phyloP scores from a whole-genome alignment of 2,329 filamentous ascomycete species.

The Fusarium zealandicum region DNA sequence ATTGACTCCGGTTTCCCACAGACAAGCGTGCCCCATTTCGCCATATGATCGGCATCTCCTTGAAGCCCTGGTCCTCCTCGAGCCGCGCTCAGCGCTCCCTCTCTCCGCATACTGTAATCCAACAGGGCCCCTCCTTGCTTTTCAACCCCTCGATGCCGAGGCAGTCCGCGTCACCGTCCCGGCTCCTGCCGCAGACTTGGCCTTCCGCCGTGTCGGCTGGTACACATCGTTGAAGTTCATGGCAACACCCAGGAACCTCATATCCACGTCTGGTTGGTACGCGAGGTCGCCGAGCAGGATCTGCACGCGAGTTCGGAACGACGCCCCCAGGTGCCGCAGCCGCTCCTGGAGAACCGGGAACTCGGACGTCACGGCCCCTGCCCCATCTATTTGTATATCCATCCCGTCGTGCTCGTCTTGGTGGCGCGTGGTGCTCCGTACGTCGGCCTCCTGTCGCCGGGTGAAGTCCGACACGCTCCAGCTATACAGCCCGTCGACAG shows the following conservation, averaged over 20 bases:
- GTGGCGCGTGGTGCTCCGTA: conserved; percentile 69
- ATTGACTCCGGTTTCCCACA: conserved; percentile 9
- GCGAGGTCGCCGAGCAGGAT: conserved; percentile 87
- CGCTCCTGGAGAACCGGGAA: conserved; percentile 79
- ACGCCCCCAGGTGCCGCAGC: conserved; percentile 72
- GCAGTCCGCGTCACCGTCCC: conserved; percentile 32
- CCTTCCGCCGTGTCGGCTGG: conserved; percentile 73
- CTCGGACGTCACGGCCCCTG: conserved; percentile 66
- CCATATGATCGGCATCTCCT: conserved; percentile 5
- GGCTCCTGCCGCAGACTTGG: conserved; percentile 47
- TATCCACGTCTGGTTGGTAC: conserved; percentile 92
- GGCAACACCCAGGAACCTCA: conserved; percentile 92
- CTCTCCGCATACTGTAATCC: not conserved
- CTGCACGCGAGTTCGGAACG: conserved; percentile 81
- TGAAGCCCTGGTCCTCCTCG: not conserved
- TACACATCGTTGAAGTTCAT: conserved; percentile 99
- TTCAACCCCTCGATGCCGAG: conserved; percentile 40
- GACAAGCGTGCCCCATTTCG: conserved; percentile 5
- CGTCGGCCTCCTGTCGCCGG: conserved; percentile 82
- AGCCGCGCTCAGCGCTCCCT: conserved; percentile 12
- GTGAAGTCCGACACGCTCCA: conserved; percentile 96
- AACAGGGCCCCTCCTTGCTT: not conserved
- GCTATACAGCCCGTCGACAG: conserved; percentile 91
- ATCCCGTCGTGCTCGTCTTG: conserved; percentile 36
- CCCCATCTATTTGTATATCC: conserved; percentile 38